These are phyloP conservation scores for Capsella rubella DNA, from an alignment of 441 rosid genomes.

Conservation along the genomic window DNA sequence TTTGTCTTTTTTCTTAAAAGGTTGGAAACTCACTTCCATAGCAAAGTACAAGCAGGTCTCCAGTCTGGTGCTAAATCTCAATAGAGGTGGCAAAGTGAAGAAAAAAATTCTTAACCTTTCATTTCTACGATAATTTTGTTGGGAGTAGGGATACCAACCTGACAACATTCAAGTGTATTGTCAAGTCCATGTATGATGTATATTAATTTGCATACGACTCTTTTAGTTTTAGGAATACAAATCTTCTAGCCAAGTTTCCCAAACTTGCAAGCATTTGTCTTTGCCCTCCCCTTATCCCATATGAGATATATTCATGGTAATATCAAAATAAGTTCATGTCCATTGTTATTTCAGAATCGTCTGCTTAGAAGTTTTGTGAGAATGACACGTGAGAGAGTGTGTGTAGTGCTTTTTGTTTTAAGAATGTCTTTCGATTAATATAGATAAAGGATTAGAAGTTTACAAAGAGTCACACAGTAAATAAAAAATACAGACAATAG, in stretches of 20 bases:
- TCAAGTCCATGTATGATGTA: constrained; percentile 24
- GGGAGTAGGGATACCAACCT: not conserved
- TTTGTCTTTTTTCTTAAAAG: constrained; percentile 43
- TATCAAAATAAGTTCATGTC: too few species aligned
- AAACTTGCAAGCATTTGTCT: not conserved
- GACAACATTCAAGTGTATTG: not conserved
- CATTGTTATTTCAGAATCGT: too few species aligned
- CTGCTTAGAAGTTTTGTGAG: too few species aligned
- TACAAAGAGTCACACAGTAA: constrained; percentile 1
- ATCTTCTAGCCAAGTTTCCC: not conserved
- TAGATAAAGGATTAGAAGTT: not conserved
- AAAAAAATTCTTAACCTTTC: not conserved
- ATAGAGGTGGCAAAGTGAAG: constrained; percentile 38
- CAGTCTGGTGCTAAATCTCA: constrained; percentile 68
- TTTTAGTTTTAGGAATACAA: not conserved
- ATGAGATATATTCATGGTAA: not conserved
- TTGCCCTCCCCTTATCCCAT: not conserved
- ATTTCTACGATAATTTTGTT: not conserved
- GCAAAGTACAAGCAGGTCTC: constrained; percentile 87
- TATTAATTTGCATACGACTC: not conserved
- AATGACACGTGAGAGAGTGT: too few species aligned
- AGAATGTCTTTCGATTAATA: too few species aligned
- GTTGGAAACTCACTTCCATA: constrained; percentile 77
- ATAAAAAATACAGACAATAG: not conserved
- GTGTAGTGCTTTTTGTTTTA: too few species aligned